Conservation (phyloP, 176 grass and related monocot species). For the Aegilops sharonensis region DNA sequence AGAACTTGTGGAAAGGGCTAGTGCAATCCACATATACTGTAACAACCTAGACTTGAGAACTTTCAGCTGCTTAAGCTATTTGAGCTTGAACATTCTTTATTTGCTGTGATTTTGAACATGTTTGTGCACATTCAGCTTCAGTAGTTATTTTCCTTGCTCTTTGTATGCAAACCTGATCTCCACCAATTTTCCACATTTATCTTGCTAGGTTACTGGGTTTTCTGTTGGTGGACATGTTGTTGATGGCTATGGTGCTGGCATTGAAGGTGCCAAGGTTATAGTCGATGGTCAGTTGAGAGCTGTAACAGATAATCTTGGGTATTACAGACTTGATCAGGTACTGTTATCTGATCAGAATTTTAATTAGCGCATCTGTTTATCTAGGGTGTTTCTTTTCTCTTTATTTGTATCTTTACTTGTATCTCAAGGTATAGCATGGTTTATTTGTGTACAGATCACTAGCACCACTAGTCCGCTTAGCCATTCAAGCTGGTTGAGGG, state of each 20-base stretch:
- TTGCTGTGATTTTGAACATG: not conserved
- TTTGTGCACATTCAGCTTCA: not conserved
- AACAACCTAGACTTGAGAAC: not conserved
- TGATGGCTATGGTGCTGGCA: constrained; percentile 64
- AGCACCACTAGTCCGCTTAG: constrained; percentile 12
- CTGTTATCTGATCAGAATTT: not conserved
- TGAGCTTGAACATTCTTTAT: not conserved
- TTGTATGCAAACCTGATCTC: not conserved
- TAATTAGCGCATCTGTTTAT: constrained; percentile 7
- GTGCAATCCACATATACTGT: too few relatives aligned
- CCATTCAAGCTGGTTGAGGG: constrained; percentile 9
- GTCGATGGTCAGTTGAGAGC: constrained; percentile 78
- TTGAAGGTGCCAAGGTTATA: constrained; percentile 80
- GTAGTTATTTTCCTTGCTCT: not conserved
- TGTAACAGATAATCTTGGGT: constrained; percentile 69
- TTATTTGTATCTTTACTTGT: constrained; percentile 18
- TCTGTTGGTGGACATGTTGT: constrained; percentile 85
- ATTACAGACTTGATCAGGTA: constrained; percentile 99
- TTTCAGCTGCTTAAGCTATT: constrained; percentile 19
- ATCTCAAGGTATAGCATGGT: not conserved
- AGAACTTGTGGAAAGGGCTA: too few relatives aligned
- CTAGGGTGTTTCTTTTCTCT: not conserved
- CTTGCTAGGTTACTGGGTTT: constrained; percentile 89
- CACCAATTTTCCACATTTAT: constrained; percentile 11
- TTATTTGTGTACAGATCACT: not conserved